These are phyloP conservation scores for Brachypodium distachyon DNA, from an alignment of 202 grass and related monocot species.

Conservation along the genomic window DNA sequence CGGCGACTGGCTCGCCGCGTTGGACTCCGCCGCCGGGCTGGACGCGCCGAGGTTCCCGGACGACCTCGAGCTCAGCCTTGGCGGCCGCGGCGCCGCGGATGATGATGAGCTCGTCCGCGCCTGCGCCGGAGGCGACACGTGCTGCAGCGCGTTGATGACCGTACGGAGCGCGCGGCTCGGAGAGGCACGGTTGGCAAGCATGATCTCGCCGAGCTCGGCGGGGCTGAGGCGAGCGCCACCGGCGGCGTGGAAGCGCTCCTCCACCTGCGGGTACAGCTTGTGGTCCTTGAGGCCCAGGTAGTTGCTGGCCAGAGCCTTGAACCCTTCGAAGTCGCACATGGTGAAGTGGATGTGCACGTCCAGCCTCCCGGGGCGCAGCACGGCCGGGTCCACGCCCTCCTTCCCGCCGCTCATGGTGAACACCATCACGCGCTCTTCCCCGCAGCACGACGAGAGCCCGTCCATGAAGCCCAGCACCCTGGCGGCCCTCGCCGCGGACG, in stretches of 20 bases:
- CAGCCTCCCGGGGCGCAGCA: constrained; percentile 68
- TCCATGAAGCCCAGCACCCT: constrained; percentile 87
- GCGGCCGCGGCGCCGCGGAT: neutral
- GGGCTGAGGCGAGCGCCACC: constrained; percentile 76
- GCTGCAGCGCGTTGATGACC: constrained; percentile 77
- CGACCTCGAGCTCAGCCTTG: constrained; percentile 11
- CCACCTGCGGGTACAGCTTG: constrained; percentile 88
- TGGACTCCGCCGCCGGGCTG: neutral
- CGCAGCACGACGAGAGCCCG: constrained; percentile 65
- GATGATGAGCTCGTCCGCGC: constrained; percentile 10
- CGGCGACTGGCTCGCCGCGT: constrained; percentile 4
- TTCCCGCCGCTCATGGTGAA: constrained; percentile 72
- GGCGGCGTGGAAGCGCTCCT: constrained; percentile 79
- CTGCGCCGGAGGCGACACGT: constrained; percentile 12
- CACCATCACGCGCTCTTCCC: constrained; percentile 86
- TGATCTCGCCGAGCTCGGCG: constrained; percentile 95
- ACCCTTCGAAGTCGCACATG: constrained; percentile 75
- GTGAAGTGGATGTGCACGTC: constrained; percentile 92
- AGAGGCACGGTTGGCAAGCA: constrained; percentile 72
- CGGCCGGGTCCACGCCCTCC: constrained; percentile 64
- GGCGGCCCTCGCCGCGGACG: constrained; percentile 28
- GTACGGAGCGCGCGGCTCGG: constrained; percentile 81
- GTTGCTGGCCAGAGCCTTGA: constrained; percentile 84
- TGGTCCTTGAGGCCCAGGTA: constrained; percentile 91
- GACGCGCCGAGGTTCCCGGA: constrained; percentile 26